These are phyloP conservation scores for Zymoseptoria brevis DNA, from an alignment of 2,329 filamentous ascomycete genomes.

Conservation along the genomic window DNA sequence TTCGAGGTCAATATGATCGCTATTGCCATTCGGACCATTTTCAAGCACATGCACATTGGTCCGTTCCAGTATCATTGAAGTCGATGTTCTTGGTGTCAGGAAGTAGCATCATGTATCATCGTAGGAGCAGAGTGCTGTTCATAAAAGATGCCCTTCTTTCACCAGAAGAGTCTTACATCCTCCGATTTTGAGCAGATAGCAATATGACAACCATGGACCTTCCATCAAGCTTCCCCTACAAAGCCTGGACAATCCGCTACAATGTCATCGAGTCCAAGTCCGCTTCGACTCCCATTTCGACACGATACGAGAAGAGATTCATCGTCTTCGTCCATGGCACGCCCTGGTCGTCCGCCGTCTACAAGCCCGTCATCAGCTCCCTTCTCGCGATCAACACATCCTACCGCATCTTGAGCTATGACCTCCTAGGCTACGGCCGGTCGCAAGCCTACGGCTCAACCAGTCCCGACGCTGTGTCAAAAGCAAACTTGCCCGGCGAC, in stretches of 20 bases:
- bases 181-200: no score
- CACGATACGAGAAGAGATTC: conserved; percentile 18
- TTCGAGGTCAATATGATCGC: no score
- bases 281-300: conserved; percentile 23
- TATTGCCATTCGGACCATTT: no score
- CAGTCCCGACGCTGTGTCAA: conserved; percentile 12
- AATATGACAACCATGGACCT: conserved; percentile 4
- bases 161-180: no score
- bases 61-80: no score
- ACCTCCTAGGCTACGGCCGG: conserved; percentile 40
- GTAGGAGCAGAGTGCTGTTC: no score
- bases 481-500: conserved; percentile 22
- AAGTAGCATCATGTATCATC: no score
- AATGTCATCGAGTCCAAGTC: conserved; percentile 7
- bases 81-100: no score
- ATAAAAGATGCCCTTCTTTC: no score
- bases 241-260: conserved; percentile 16
- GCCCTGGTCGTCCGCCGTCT: conserved; percentile 40
- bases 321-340: conserved; percentile 43
- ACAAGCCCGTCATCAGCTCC: conserved; percentile 29
- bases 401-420: conserved; percentile 39
- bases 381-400: conserved; percentile 23
- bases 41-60: no score
- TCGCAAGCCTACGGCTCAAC: conserved; percentile 24
- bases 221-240: conserved; percentile 4